These are phyloP conservation scores for Blastomyces gilchristii DNA, from an alignment of 2,329 filamentous ascomycete genomes.

Conservation along the genomic window DNA sequence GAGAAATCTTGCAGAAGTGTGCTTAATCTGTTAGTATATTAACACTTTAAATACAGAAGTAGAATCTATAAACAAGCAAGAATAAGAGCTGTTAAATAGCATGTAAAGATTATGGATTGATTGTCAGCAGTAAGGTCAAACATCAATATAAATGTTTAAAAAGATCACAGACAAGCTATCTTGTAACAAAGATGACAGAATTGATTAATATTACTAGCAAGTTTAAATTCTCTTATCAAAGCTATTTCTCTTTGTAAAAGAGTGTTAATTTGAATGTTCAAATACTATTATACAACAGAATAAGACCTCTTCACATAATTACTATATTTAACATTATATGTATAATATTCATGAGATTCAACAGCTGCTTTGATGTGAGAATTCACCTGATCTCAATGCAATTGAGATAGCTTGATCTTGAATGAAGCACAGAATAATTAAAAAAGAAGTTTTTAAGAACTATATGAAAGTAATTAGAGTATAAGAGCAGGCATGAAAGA, in stretches of 20 bases:
- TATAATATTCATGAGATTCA: too few species aligned
- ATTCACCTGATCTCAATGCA: too few species aligned
- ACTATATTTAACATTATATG: too few species aligned
- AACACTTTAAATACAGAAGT: not conserved
- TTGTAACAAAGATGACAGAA: slow-evolving; percentile 11
- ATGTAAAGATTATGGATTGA: slow-evolving; percentile 15
- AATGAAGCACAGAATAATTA: too few species aligned
- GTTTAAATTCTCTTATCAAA: not conserved
- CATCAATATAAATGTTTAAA: slow-evolving; percentile 15
- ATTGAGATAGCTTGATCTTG: too few species aligned
- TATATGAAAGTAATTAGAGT: not conserved
- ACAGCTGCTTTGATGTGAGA: too few species aligned
- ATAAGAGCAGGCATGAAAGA: slow-evolving; percentile 12
- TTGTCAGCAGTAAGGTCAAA: slow-evolving; percentile 5
- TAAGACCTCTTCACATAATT: not conserved
- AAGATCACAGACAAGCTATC: slow-evolving; percentile 14
- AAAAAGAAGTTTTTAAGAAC: slow-evolving; percentile 5
- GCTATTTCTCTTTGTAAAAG: not conserved
- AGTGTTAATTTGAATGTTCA: not conserved
- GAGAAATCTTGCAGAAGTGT: too few species aligned
- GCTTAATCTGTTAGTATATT: too few species aligned
- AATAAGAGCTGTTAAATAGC: slow-evolving; percentile 12
- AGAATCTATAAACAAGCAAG: not conserved
- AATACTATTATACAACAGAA: not conserved
- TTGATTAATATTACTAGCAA: not conserved